These are phyloP conservation scores for Mycosphaerelloides madeirae DNA, from an alignment of 2,329 filamentous ascomycete genomes.

Conservation along the genomic window DNA sequence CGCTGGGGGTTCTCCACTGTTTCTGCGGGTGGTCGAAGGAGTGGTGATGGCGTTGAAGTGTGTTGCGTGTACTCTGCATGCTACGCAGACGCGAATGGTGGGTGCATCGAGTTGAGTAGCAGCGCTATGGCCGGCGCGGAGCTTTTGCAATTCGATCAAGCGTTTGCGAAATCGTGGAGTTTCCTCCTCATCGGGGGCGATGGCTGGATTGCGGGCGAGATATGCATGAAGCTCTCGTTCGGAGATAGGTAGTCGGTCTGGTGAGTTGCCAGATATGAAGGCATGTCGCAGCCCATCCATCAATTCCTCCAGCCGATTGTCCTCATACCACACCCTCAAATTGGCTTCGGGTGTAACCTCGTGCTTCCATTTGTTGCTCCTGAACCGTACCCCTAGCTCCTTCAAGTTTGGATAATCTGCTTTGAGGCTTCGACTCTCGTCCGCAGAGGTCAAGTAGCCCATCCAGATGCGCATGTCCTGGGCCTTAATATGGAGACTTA, in stretches of 20 bases:
- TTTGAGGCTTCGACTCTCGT: conserved; percentile 27
- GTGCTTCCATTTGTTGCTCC: conserved; percentile 32
- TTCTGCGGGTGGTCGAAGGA: conserved; percentile 3
- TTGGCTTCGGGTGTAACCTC: conserved; percentile 24
- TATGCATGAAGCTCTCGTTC: conserved; percentile 16
- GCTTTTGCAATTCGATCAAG: conserved; percentile 17
- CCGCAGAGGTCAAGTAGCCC: conserved; percentile 31
- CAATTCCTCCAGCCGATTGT: conserved; percentile 27
- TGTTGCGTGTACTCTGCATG: conserved; percentile 26
- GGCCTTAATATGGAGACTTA: conserved; percentile 31
- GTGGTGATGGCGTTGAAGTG: conserved; percentile 27
- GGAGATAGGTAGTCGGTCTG: conserved; percentile 8
- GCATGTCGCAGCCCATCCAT: conserved; percentile 27
- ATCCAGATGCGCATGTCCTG: conserved; percentile 36
- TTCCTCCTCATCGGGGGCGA: conserved; percentile 6
- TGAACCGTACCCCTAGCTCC: conserved; percentile 29
- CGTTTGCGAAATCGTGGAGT: conserved; percentile 15
- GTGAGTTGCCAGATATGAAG: conserved; percentile 19
- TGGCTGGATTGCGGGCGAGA: conserved; percentile 9
- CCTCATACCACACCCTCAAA: conserved; percentile 27
- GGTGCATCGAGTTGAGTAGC: conserved; percentile 12
- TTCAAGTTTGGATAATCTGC: conserved; percentile 31
- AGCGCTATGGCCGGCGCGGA: conserved; percentile 1
- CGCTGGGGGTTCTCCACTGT: conserved; percentile 4
- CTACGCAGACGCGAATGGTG: conserved; percentile 26